Conservation (phyloP, 1,284 basidiomycete species). For the Ustilago trichophora region DNA sequence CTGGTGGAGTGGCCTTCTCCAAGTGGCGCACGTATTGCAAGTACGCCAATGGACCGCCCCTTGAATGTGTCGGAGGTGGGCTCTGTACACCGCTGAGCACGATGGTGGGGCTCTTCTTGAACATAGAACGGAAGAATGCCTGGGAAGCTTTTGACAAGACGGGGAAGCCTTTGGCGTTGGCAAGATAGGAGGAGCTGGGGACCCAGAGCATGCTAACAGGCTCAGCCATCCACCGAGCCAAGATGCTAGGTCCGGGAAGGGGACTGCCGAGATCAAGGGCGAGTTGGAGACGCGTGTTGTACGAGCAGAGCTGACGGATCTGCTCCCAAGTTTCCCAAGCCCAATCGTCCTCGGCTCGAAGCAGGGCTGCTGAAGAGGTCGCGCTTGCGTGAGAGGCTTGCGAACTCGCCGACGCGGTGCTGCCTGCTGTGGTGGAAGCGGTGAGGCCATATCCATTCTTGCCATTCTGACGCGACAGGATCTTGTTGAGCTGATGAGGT, state of each 20-base stretch:
- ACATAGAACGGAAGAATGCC: conserved; percentile 48
- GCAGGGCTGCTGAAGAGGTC: conserved; percentile 71
- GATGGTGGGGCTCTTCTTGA: conserved; percentile 46
- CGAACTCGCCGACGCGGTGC: conserved; percentile 35
- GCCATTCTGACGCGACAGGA: conserved; percentile 46
- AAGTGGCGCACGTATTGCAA: conserved; percentile 75
- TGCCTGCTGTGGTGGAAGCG: conserved; percentile 32
- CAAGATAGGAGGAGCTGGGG: conserved; percentile 88
- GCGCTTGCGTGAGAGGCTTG: conserved; percentile 36
- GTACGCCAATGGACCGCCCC: conserved; percentile 87
- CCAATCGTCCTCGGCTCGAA: conserved; percentile 72
- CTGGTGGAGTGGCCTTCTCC: conserved; percentile 60
- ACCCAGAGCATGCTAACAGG: conserved; percentile 86
- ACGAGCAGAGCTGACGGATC: conserved; percentile 86
- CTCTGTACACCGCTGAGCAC: conserved; percentile 51
- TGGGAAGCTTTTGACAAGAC: conserved; percentile 81
- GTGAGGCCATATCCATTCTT: conserved; percentile 25
- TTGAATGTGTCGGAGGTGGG: conserved; percentile 66
- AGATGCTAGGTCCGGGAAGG: conserved; percentile 71
- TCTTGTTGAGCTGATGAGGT: conserved; percentile 45
- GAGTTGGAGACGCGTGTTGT: conserved; percentile 77
- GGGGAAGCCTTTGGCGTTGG: conserved; percentile 95
- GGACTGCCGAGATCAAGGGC: conserved; percentile 90
- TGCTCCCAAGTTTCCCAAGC: conserved; percentile 98
- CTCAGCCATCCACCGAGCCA: conserved; percentile 89